A percentile compares a stretch with the other conserved stretches of the same genome.
Evolutionary conservation across 1,284 basidiomycete species (phyloP).

Genomic region (Stygiomarasmius scandens): DNA sequence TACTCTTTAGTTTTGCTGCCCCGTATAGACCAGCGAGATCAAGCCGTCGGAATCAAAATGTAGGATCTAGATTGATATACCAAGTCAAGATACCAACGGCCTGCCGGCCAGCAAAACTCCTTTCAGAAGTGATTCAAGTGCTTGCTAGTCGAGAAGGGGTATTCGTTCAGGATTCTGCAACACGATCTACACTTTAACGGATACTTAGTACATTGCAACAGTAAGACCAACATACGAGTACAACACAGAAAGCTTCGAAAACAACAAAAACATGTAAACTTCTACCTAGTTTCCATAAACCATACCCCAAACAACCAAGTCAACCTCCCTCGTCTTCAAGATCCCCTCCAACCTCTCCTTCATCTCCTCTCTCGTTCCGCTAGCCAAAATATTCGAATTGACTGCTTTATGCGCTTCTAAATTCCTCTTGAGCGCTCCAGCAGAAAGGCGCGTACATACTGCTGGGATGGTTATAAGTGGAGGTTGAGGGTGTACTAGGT

Average conservation of each 20-base stretch:
- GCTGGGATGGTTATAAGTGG: slow-evolving; percentile 52
- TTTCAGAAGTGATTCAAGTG: no score
- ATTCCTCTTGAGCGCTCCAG: slow-evolving; percentile 53
- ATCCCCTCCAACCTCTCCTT: slow-evolving; percentile 36
- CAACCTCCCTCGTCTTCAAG: slow-evolving; percentile 46
- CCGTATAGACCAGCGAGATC: no score
- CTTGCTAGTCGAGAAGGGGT: no score
- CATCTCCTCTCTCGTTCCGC: slow-evolving; percentile 45
- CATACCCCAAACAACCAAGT: slow-evolving; percentile 54
- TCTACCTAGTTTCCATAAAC: slow-evolving; percentile 26
- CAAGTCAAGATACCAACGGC: no score
- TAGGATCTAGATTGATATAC: no score
- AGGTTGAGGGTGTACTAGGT: slow-evolving; percentile 47
- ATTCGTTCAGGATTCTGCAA: no score
- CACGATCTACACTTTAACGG: no score
- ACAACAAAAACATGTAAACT: neutral
- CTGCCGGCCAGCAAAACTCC: no score
- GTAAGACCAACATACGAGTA: no score
- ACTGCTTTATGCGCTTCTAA: slow-evolving; percentile 47
- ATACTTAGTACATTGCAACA: no score
- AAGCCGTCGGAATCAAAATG: no score
- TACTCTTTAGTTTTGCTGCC: no score
- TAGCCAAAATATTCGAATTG: slow-evolving; percentile 1
- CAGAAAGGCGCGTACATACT: slow-evolving; percentile 43
- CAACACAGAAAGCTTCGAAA: neutral